Base-by-base conservation (phyloP, 2,329 filamentous ascomycete species). In the Arthrobotrys megalospora region DNA sequence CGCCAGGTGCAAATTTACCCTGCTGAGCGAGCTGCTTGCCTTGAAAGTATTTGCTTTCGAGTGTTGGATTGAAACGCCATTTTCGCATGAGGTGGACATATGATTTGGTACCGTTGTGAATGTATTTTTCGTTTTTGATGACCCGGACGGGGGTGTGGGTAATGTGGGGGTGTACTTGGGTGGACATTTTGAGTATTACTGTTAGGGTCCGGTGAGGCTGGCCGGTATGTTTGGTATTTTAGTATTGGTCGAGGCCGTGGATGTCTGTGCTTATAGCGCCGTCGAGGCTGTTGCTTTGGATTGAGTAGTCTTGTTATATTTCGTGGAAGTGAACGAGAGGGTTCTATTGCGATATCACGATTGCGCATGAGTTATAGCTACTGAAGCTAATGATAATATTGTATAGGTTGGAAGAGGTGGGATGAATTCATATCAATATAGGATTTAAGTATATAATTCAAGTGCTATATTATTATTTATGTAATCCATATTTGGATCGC, bases 51-150 rank as follows among this genome's bases (percentile, higher is more conserved):
- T 89, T 90, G 3, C 91, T 90, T 0, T 87, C 86, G 79, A 88
- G 85, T 73, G 90, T 91, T 38, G 91, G 89, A 21, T 87, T 84
- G 82, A 92, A 90, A 73, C 88, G 86, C 83, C 88, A 92, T 83
- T 90, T 90, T 82, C 87, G 87, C 81, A 92, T 84, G 7, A 88
- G 84, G 80, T 87, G 87, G 80, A 90, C 87, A 81, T 92, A 91
- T 36, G 89, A 90, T 84, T 91, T 91, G 76, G 86, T 85, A 58
- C 90, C 90, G 77, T 88, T 86, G 77, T 85, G 85, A 81, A 88
- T 84, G 83, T 91, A 91, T 81, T 89, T 88, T 67, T 86, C 84
- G 84, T 91, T 91, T 81, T 86, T 86, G 34, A 88, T 84, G 67
- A 88, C 84, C n/a, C 55, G 58, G 64, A 68, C 36, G n/a, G 65